These are phyloP conservation scores for Podila minutissima DNA, from an alignment of 192 early-diverging fungal species.

Conservation along the genomic window DNA sequence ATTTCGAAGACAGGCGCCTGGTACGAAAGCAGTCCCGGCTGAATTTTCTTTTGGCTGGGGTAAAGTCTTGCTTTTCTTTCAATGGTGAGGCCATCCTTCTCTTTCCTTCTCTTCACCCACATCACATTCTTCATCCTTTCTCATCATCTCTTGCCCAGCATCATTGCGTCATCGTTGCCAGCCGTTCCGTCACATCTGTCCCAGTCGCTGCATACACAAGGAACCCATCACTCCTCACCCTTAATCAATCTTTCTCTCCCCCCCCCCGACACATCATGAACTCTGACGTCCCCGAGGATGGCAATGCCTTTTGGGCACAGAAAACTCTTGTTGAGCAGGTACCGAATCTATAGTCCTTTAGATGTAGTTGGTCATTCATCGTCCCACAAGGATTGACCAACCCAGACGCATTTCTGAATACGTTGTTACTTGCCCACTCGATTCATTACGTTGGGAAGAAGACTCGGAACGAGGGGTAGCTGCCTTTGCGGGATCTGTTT, in stretches of 20 bases:
- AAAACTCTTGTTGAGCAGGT: slow-evolving; percentile 46
- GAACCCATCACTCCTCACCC: neutral
- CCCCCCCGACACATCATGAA: slow-evolving; percentile 13
- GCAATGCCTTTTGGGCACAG: slow-evolving; percentile 48
- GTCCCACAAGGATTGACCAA: too few species aligned
- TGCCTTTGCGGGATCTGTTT: too few species aligned
- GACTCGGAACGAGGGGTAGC: too few species aligned
- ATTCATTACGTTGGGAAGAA: too few species aligned
- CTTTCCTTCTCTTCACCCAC: slow-evolving; percentile 1
- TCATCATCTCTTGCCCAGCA: neutral
- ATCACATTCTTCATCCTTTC: neutral
- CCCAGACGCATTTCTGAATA: too few species aligned
- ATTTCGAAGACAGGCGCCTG: too few species aligned
- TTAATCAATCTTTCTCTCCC: neutral
- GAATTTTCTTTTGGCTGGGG: neutral
- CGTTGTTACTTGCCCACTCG: too few species aligned
- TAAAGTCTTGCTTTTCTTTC: neutral
- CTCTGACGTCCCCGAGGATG: slow-evolving; percentile 40
- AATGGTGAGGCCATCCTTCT: neutral
- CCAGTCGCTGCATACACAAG: neutral
- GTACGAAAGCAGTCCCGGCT: neutral
- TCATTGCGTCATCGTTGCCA: slow-evolving; percentile 8
- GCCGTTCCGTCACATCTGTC: neutral
- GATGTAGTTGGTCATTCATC: too few species aligned
- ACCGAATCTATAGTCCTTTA: neutral